Conservation (phyloP, 192 early-diverging fungal genomes). For the Phlyctochytrium bullatum region DNA sequence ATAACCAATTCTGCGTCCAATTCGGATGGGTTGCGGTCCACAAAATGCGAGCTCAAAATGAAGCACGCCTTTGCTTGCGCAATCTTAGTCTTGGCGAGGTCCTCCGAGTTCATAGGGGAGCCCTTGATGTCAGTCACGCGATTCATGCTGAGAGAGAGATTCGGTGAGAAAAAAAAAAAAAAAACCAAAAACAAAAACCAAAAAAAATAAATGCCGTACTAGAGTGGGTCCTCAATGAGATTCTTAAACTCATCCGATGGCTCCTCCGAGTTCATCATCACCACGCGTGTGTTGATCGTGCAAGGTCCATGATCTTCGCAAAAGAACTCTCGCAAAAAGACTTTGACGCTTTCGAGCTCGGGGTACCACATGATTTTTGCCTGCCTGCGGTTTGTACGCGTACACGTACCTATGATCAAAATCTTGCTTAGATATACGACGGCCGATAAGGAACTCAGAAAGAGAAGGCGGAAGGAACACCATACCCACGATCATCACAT, state of each 20-base stretch:
- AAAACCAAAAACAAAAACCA: not conserved
- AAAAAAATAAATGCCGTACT: slow-evolving; percentile 9
- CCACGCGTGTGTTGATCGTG: slow-evolving; percentile 65
- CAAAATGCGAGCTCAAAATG: slow-evolving; percentile 52
- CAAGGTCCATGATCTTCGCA: slow-evolving; percentile 68
- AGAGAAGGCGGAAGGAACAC: slow-evolving; percentile 42
- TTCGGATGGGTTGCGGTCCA: slow-evolving; percentile 40
- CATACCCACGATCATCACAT: not conserved
- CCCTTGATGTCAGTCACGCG: slow-evolving; percentile 72
- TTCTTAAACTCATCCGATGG: slow-evolving; percentile 22
- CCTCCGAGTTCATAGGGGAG: slow-evolving; percentile 57
- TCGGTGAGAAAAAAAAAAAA: not conserved
- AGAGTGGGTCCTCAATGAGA: slow-evolving; percentile 62
- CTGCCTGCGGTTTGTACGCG: slow-evolving; percentile 35
- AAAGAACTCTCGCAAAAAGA: slow-evolving; percentile 77
- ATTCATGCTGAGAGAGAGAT: slow-evolving; percentile 27
- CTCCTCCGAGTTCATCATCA: slow-evolving; percentile 61
- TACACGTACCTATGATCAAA: slow-evolving; percentile 52
- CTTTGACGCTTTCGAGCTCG: slow-evolving; percentile 60
- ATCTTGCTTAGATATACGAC: not conserved
- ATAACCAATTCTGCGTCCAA: slow-evolving; percentile 72
- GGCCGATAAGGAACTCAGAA: slow-evolving; percentile 58
- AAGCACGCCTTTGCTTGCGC: slow-evolving; percentile 59
- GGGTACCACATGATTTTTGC: slow-evolving; percentile 58
- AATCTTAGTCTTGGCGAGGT: slow-evolving; percentile 50